Base-by-base conservation (phyloP, 805 yeast species). In the Wickerhamiella occidentalis region DNA sequence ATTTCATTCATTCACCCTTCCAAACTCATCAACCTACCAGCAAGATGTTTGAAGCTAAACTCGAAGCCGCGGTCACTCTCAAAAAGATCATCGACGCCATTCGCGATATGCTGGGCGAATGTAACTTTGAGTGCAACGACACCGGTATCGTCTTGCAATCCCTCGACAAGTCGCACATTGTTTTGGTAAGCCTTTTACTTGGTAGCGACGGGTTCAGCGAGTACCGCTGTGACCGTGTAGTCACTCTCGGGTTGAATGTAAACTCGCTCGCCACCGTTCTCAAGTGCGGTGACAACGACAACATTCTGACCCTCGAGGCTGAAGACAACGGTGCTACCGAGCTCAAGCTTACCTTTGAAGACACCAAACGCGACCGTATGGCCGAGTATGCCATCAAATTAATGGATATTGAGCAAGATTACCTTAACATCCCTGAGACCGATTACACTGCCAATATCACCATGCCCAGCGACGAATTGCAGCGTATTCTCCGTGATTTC, bases 91-190 rank as follows among this genome's bases (percentile, higher is more conserved):
- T 88, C 60, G 98, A 92, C 59, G 80, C 97, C 51, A 83, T 90
- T 65, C 85, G 86, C 64, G 98, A 92, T 64, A 82, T 94, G 62
- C 96, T 92, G 54, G 85, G 85, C 61, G 76, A 88, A 59, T 92
- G 96, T 72, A 92, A 92, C 75, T 85, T 92, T 74, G 92, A 87
- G 72, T 92, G 96, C 71, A 79, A 94, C n/a, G 92, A 85, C 66
- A 77, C 79, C 54, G 98, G 98, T 57, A 82, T 92, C 61, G 82
- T 94, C 9, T 90, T 94, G 19, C 97, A 92, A 72, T 97, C 98
- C 23, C 92, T 92, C 58, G 98, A 92, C 68, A 94, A 87, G 64
- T 87, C 98, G 23, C 85, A 96, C 74, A 96, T 92, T 52, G 76
- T 88, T 55, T 75, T 92, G 56, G 95, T 90, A 37, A 83, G 95